A percentile compares a stretch with the other conserved stretches of the same genome.
These are phyloP conservation scores for Phialemoniopsis sp. DNA, from an alignment of 2,329 filamentous ascomycete species.

Conservation along the genomic window DNA sequence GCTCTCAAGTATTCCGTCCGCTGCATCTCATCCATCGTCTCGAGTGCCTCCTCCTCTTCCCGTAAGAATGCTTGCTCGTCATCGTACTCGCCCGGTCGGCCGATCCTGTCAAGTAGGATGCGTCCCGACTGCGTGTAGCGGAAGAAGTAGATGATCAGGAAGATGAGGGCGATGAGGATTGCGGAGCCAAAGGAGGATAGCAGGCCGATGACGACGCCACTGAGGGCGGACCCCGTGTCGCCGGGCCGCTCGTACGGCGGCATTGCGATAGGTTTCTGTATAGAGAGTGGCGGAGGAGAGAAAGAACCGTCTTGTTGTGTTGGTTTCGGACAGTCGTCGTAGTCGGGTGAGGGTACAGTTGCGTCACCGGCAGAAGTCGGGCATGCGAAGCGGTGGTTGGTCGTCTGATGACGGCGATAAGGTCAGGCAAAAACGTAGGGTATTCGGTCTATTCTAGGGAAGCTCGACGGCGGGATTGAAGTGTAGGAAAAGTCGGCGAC, in stretches of 20 bases:
- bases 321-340: not conserved
- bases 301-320: not conserved
- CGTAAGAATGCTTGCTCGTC: conserved; percentile 92
- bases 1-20: conserved; percentile 88
- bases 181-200: conserved; percentile 92
- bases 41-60: conserved; percentile 92
- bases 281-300: not conserved
- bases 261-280: no score
- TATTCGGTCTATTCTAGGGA: no score
- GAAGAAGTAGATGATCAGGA: conserved; percentile 87
- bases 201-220: conserved; percentile 89
- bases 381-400: conserved; percentile 6
- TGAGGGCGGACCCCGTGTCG: conserved; percentile 29
- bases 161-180: conserved; percentile 73
- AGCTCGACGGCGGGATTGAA: no score
- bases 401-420: not conserved
- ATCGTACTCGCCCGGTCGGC: conserved; percentile 91
- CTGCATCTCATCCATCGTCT: conserved; percentile 91
- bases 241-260: conserved; percentile 1
- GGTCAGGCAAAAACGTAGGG: not conserved
- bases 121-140: conserved; percentile 82
- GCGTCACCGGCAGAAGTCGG: conserved; percentile 13
- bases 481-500: no score
- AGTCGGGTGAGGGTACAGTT: conserved; percentile 6
- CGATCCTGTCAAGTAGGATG: conserved; percentile 90